These are phyloP conservation scores for Pontederia crassipes DNA, from an alignment of 176 grass and related monocot genomes.

Conservation along the genomic window DNA sequence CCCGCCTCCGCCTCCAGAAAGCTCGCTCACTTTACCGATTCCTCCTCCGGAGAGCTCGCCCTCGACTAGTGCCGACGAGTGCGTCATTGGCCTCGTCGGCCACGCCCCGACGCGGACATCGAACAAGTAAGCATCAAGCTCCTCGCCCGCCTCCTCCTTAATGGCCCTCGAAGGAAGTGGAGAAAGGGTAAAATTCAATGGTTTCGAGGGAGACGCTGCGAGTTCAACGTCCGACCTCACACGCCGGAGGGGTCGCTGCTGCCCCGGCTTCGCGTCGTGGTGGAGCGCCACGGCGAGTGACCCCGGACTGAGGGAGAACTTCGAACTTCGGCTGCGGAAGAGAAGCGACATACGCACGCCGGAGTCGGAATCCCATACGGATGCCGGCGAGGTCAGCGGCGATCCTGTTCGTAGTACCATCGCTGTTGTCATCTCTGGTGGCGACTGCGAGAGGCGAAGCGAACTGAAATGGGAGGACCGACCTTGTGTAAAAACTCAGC, in stretches of 20 bases:
- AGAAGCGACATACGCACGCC: neutral
- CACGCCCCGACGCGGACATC: neutral
- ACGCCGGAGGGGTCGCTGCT: slow-evolving; percentile 28
- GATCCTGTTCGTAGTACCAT: too few species aligned
- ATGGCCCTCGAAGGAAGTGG: neutral
- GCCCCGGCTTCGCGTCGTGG: neutral
- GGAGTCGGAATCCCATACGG: neutral
- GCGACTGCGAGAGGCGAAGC: too few species aligned
- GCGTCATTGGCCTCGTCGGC: neutral
- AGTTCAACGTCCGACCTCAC: slow-evolving; percentile 47
- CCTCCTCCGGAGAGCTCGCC: neutral
- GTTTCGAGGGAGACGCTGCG: neutral
- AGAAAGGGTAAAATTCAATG: neutral
- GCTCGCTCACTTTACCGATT: too few species aligned
- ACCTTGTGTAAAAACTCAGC: too few species aligned
- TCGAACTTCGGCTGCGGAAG: slow-evolving; percentile 4
- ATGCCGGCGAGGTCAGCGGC: too few species aligned
- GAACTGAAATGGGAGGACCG: too few species aligned
- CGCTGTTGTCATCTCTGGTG: too few species aligned
- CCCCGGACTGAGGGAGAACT: neutral
- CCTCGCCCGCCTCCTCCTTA: neutral
- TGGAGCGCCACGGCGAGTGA: neutral
- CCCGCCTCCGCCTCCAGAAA: slow-evolving; percentile 25
- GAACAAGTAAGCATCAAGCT: neutral
- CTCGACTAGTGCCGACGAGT: slow-evolving; percentile 3